phyloP scores from a whole-genome alignment of 441 rosid species.

The Pelargonium myrrhifolium region DNA sequence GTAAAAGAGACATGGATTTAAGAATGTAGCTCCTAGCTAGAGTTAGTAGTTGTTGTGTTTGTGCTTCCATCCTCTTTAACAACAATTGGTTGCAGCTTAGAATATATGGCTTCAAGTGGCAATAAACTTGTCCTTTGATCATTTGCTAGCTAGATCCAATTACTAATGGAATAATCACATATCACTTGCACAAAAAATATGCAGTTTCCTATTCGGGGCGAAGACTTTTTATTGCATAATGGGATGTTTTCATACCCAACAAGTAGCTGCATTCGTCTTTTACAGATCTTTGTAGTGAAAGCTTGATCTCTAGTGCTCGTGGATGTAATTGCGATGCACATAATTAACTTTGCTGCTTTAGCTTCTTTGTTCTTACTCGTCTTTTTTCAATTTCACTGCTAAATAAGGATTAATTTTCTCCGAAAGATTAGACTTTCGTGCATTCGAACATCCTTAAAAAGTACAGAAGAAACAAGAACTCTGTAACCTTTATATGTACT shows the following conservation, averaged over 20 bases:
- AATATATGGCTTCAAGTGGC: slow-evolving; percentile 9
- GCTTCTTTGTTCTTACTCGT: not conserved
- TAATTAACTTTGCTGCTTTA: no score
- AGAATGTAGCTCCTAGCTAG: slow-evolving; percentile 1
- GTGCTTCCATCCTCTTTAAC: not conserved
- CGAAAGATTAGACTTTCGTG: not conserved
- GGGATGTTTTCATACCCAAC: not conserved
- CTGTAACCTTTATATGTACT: not conserved
- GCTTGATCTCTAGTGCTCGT: no score
- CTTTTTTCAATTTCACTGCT: not conserved
- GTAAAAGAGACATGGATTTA: not conserved
- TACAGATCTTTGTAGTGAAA: no score
- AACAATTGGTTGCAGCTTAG: not conserved
- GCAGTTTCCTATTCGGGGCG: slow-evolving; percentile 22
- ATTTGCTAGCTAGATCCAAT: slow-evolving; percentile 6
- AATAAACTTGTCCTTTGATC: not conserved
- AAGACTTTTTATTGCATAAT: slow-evolving; percentile 1
- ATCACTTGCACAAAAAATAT: slow-evolving; percentile 12
- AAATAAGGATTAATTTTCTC: not conserved
- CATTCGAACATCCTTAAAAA: not conserved
- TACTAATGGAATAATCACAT: slow-evolving; percentile 16
- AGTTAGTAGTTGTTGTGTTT: no score
- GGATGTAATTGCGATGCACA: no score
- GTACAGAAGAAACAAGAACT: not conserved
- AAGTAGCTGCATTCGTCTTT: no score